Base-by-base conservation (phyloP, 2,329 filamentous ascomycete species). In the Orbilia blumenaviensis region DNA sequence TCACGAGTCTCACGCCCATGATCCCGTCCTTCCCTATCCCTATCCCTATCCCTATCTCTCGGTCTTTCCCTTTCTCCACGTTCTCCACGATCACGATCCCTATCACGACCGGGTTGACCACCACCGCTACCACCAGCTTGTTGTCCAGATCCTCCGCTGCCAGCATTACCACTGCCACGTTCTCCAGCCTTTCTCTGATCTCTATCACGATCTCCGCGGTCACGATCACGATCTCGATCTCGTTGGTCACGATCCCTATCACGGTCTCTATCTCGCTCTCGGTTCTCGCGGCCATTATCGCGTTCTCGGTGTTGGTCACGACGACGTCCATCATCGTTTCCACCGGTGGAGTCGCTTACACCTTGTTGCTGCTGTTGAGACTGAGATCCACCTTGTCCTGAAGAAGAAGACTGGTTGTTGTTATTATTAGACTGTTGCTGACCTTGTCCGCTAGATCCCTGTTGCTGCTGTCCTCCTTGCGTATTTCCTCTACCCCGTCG, bases 91-190 rank as follows among this genome's bases (percentile, higher is more conserved):
- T 50, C 46, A 50, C 46, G 48, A 18, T 54, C 66, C 25, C 77
- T 36, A 10, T 73, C 73, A 10, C 73, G 48, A 9, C 74, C 68
- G 21, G 77, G 78, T 18, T 64, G 52, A 12, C 79, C 79, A 9
- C 78, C 66, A 18, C 79, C 77, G 3, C 76, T 48, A 0, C 80
- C 78, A 8, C 79, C n/a, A n/a, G n/a, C n/a, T n/a, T n/a, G 78
- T 21, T 79, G 78, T 21, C 73, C 62, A 9, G 79, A 78, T 48
- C 78, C 50, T 9, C 78, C 78, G 6, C 78, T 50, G 18, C 38
- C 63, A 0, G 69, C 72, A 36, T 64, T 36, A 6, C 29, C 29
- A 12, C 41, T 50, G 32, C 62, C 66, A 16, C 66, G 44, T 9
- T 78, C 78, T 21, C 78, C n/a, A n/a, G n/a, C n/a, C n/a, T n/a